Conservation (phyloP, 73 alveolate species). For the Uronychia binucleata region DNA sequence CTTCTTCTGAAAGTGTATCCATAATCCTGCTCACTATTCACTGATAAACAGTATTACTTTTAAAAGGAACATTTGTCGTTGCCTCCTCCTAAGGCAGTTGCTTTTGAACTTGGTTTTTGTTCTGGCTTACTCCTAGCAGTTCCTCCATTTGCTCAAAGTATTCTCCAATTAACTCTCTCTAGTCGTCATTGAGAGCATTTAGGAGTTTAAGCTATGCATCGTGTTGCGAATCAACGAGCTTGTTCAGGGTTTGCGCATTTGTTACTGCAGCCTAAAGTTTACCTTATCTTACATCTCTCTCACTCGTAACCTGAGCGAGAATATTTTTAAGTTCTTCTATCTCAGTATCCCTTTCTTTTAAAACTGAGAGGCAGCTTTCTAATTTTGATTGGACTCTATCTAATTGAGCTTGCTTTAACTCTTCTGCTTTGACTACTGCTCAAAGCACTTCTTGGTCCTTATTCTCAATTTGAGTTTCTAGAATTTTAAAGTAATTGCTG, state of each 20-base stretch:
- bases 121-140: background rate
- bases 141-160: background rate
- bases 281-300: background rate
- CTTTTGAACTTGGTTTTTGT: background rate
- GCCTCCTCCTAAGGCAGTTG: background rate
- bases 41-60: background rate
- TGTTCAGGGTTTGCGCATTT: background rate
- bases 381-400: too few species aligned
- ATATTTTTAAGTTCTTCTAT: background rate
- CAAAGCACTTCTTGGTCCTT: background rate
- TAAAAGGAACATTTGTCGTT: too few species aligned
- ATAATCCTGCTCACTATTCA: background rate
- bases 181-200: background rate
- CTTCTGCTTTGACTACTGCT: background rate
- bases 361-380: background rate
- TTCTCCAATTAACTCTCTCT: background rate
- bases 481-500: background rate
- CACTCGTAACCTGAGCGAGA: background rate
- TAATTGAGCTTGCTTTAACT: background rate
- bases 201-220: background rate
- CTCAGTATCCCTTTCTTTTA: background rate
- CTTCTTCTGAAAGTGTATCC: background rate
- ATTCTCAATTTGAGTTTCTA: background rate
- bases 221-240: background rate
- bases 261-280: background rate